These are phyloP conservation scores for Mimosa pudica DNA, from an alignment of 306 rosid species.

Conservation along the genomic window DNA sequence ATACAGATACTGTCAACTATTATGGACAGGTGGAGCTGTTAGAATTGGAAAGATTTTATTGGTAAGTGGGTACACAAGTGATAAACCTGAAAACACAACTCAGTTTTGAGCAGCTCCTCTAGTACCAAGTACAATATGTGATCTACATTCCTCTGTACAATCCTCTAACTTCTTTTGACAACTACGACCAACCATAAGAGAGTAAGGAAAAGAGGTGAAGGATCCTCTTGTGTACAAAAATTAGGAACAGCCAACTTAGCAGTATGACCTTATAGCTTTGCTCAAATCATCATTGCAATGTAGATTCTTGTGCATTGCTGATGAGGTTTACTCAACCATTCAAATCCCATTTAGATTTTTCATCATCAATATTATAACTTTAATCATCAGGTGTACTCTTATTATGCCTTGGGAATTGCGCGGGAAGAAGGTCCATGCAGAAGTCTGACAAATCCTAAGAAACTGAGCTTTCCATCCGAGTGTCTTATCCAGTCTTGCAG, in stretches of 20 bases:
- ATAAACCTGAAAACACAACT: conserved; percentile 42
- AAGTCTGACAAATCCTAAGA: conserved; percentile 81
- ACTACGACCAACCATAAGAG: conserved; percentile 37
- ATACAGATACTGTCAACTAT: neutral
- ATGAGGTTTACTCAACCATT: conserved; percentile 37
- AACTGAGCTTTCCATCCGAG: conserved; percentile 86
- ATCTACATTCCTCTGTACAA: conserved; percentile 64
- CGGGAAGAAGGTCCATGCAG: conserved; percentile 73
- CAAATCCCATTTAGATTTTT: conserved; percentile 31
- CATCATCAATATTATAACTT: neutral
- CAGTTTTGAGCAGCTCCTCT: conserved; percentile 43
- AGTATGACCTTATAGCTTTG: conserved; percentile 29
- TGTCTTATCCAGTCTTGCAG: conserved; percentile 94
- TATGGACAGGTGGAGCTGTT: neutral
- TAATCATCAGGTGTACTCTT: conserved; percentile 26
- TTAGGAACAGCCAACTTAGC: conserved; percentile 26
- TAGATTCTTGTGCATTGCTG: conserved; percentile 33
- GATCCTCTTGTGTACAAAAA: conserved; percentile 30
- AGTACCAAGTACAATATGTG: conserved; percentile 49
- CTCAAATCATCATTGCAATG: conserved; percentile 36
- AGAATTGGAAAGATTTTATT: conserved; percentile 41
- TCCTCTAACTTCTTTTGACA: conserved; percentile 43
- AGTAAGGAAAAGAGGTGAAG: conserved; percentile 19
- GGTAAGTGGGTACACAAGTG: conserved; percentile 40
- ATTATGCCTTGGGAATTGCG: conserved; percentile 66